These are phyloP conservation scores for Botrytis tulipae DNA, from an alignment of 2,329 filamentous ascomycete species.

Conservation along the genomic window DNA sequence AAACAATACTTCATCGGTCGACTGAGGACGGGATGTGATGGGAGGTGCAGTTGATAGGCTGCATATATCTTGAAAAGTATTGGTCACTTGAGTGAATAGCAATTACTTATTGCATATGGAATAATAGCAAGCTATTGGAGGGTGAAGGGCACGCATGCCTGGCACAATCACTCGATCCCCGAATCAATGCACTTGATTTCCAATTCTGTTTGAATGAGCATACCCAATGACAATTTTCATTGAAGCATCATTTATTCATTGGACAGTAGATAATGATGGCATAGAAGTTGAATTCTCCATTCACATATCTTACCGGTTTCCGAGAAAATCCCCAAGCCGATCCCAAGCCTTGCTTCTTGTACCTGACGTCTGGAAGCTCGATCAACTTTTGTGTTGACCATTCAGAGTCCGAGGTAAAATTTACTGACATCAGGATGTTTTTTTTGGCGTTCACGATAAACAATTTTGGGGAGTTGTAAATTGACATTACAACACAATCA, in stretches of 20 bases:
- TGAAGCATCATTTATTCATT: constrained; percentile 16
- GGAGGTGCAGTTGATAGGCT: constrained; percentile 15
- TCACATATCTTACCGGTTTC: constrained; percentile 17
- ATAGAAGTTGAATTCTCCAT: constrained; percentile 6
- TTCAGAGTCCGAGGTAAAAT: constrained; percentile 12
- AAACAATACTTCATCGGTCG: neutral
- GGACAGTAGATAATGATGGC: neutral
- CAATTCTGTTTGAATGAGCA: neutral
- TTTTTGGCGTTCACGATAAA: neutral
- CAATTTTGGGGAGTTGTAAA: neutral
- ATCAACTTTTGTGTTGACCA: neutral
- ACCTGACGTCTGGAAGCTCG: constrained; percentile 20
- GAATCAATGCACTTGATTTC: constrained; percentile 10
- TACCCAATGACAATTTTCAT: constrained; percentile 11
- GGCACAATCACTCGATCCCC: constrained; percentile 5
- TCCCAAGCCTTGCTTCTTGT: constrained; percentile 15
- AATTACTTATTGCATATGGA: constrained; percentile 10
- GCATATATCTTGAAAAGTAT: constrained; percentile 1
- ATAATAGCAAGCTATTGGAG: constrained; percentile 16
- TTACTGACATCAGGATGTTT: neutral
- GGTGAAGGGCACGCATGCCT: neutral
- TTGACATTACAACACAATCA: neutral
- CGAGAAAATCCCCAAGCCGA: constrained; percentile 2
- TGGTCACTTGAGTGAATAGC: neutral
- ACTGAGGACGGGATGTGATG: neutral